These are phyloP conservation scores for Biscutella laevigata DNA, from an alignment of 441 rosid species.

Conservation along the genomic window DNA sequence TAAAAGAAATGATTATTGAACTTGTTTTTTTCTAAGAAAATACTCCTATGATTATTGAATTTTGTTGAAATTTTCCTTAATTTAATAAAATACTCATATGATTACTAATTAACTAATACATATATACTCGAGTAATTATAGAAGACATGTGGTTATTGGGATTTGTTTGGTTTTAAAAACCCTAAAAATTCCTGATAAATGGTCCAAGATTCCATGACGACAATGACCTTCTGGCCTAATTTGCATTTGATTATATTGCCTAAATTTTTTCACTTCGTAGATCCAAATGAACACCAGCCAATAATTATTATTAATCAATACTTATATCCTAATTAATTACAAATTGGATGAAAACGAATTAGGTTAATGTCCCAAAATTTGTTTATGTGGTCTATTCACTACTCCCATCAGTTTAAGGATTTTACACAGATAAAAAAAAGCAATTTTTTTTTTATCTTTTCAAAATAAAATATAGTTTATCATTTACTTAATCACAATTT, in stretches of 20 bases:
- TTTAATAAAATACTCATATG: background rate
- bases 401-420: too few species aligned
- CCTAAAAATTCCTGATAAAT: conserved; percentile 24
- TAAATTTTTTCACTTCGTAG: conserved; percentile 22
- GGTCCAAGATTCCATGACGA: conserved; percentile 29
- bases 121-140: conserved; percentile 8
- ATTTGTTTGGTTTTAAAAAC: conserved; percentile 28
- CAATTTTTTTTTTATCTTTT: too few species aligned
- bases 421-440: too few species aligned
- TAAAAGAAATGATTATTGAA: too few species aligned
- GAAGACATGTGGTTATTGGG: conserved; percentile 27
- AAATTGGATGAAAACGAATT: too few species aligned
- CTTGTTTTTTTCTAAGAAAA: too few species aligned
- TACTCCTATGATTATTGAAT: too few species aligned
- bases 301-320: background rate
- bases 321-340: background rate
- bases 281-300: conserved; percentile 29
- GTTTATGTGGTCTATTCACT: background rate
- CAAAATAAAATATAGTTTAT: too few species aligned
- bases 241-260: conserved; percentile 24
- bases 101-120: background rate
- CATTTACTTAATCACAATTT: too few species aligned
- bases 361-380: too few species aligned
- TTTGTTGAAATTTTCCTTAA: too few species aligned
- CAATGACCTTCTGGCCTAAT: conserved; percentile 26